Base-by-base conservation (phyloP, 768 basidiomycete genomes). In the Serendipita vermifera region DNA sequence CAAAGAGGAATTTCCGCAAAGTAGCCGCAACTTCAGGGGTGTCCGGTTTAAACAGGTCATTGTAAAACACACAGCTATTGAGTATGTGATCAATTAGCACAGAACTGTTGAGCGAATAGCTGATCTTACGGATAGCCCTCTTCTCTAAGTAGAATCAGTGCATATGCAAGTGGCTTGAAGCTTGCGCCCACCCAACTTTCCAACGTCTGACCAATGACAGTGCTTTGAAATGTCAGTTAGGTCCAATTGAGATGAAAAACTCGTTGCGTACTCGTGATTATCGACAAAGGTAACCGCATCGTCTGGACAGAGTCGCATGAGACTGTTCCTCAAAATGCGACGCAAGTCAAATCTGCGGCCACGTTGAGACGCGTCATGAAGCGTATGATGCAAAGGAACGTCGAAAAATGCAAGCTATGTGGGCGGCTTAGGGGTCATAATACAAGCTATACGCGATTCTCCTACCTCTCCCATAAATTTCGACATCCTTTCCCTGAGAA, bases 251-350 rank as follows among this genome's bases (percentile, higher is more conserved):
- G 15, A 38, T 15, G 7, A 56, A 57, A 7, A 3, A 55, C n/a
- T n/a, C n/a, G n/a, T n/a, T 33, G 69, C 83, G 68, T 59, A 88
- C 87, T 91, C 88, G 61, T 91, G 87, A 66, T 90, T 91, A 62
- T 91, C 87, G 5, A 90, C 87, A 63, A 90, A 90, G 0, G 87
- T 90, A 3, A 96, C 87, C 3, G 91, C 86, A 64, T 91, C 87
- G 26, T 75, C 71, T 2, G 92, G 90, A 58, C 79, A 76, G 2
- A 70, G 64, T 56, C 82, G 73, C 15, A 88, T 75, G 9, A 97
- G 67, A 1, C 86, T 84, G 41, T 76, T 73, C 54, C 83, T 72
- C 36, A 92, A 71, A 59, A 97, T 82, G 31, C 65, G 77, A 59
- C 89, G 72, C 41, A 97, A 74, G 68, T 94, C 91, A 63, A 80